Conservation (phyloP, 192 early-diverging fungal genomes). For the Coemansia sp. region DNA sequence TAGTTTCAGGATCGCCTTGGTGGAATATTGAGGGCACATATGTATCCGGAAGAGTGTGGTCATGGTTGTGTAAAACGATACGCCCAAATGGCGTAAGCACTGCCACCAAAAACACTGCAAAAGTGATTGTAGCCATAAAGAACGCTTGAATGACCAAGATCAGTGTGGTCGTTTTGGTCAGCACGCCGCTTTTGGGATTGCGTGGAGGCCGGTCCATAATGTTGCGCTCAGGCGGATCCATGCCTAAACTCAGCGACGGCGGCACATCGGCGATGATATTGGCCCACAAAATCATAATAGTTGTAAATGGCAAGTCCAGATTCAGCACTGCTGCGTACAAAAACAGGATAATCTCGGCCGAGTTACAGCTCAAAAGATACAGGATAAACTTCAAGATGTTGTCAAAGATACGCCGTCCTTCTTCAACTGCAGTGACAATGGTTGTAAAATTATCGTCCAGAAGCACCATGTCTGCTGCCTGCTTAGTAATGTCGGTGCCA, state of each 20-base stretch:
- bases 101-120: constrained; percentile 61
- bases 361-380: constrained; percentile 90
- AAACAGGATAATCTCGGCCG: constrained; percentile 91
- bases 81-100: constrained; percentile 51
- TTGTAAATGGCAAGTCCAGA: constrained; percentile 82
- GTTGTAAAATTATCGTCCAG: constrained; percentile 95
- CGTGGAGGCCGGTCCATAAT: constrained; percentile 85
- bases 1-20: constrained; percentile 43
- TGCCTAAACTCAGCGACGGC: constrained; percentile 89
- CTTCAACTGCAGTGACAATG: constrained; percentile 89
- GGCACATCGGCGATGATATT: constrained; percentile 98
- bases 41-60: constrained; percentile 14
- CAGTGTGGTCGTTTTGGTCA: constrained; percentile 60
- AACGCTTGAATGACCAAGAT: constrained; percentile 74
- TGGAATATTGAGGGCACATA: constrained; percentile 51
- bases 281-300: constrained; percentile 93
- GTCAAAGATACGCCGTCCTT: constrained; percentile 94
- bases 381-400: constrained; percentile 98
- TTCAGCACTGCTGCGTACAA: constrained; percentile 72
- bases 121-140: constrained; percentile 63
- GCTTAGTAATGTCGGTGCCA: constrained; percentile 97
- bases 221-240: constrained; percentile 82
- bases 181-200: constrained; percentile 68
- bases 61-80: constrained; percentile 25
- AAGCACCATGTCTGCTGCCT: constrained; percentile 95